Percentiles rank a stretch among this genome's conserved stretches.
These are phyloP conservation scores for Lanmaoa pseudosensibilis DNA, from an alignment of 768 basidiomycete genomes.

Conservation along the genomic window DNA sequence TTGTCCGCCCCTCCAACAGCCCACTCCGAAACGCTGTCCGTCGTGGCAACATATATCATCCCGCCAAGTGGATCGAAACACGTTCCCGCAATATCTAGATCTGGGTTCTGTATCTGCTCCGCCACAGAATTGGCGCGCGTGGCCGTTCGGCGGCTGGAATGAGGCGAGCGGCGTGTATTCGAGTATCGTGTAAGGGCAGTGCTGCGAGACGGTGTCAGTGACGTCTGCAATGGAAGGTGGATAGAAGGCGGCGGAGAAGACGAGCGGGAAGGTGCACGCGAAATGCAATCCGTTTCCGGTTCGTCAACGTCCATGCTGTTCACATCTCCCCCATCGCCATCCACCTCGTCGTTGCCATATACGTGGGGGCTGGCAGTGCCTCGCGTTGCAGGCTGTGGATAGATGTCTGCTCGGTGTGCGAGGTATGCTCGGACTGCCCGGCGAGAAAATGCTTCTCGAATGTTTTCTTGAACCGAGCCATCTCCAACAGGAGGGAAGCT, in stretches of 20 bases:
- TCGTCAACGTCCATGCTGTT: conserved; percentile 53
- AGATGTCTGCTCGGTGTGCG: conserved; percentile 23
- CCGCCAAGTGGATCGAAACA: conserved; percentile 73
- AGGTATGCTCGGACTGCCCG: conserved; percentile 45
- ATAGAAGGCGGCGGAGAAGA: conserved; percentile 47
- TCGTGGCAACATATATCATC: conserved; percentile 67
- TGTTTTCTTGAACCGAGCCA: conserved; percentile 53
- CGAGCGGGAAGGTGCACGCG: conserved; percentile 46
- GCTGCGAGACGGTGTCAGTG: conserved; percentile 23
- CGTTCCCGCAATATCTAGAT: conserved; percentile 62
- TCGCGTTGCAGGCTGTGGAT: conserved; percentile 24
- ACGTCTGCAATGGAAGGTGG: conserved; percentile 30
- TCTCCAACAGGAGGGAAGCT: conserved; percentile 58
- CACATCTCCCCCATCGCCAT: conserved; percentile 33
- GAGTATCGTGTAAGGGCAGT: conserved; percentile 19
- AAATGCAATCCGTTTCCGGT: conserved; percentile 54
- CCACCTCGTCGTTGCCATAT: conserved; percentile 24
- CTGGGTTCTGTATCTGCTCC: conserved; percentile 20
- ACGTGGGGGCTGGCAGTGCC: conserved; percentile 10
- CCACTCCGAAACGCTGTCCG: conserved; percentile 74
- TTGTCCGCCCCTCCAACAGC: conserved; percentile 68
- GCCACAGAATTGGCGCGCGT: conserved; percentile 8
- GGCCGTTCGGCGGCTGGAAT: conserved; percentile 17
- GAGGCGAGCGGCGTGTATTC: conserved; percentile 21
- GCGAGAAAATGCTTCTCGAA: conserved; percentile 52